A percentile compares a stretch with the other conserved stretches of the same genome.
phyloP scores from a whole-genome alignment of 345 rosid genomes.

The Turritis glabra region DNA sequence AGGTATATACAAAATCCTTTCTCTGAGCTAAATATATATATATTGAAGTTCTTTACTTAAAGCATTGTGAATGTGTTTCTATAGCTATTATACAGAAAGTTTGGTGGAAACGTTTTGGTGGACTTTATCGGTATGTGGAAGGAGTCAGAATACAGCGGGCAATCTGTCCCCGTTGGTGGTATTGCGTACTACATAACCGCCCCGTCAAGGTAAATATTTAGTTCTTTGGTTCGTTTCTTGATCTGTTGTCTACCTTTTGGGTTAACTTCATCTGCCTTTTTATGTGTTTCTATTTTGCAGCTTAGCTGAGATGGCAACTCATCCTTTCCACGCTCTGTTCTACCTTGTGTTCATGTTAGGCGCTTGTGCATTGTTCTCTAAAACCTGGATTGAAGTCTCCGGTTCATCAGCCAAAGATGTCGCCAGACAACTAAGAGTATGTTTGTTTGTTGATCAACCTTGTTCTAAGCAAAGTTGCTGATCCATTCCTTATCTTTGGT shows the following conservation, averaged over 20 bases:
- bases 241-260: not conserved
- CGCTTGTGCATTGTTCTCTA: not conserved
- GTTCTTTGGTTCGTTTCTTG: not conserved
- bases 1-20: not conserved
- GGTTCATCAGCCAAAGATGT: conserved; percentile 1
- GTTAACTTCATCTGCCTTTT: not conserved
- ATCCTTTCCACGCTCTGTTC: not conserved
- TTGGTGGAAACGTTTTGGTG: not conserved
- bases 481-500: not conserved
- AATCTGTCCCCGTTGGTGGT: not conserved
- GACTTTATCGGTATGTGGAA: not conserved
- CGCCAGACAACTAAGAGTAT: not conserved
- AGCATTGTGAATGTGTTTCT: not conserved
- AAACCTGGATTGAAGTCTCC: not conserved
- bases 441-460: not conserved
- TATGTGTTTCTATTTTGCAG: not conserved
- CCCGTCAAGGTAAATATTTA: not conserved
- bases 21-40: not conserved
- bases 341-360: conserved; percentile 2
- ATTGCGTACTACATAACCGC: not conserved
- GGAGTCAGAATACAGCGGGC: not conserved
- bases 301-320: conserved; percentile 3
- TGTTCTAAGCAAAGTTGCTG: not conserved
- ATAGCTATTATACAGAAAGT: not conserved
- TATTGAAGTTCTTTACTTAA: not conserved